Evolutionary conservation across 2,329 filamentous ascomycete genomes (phyloP), one percentile per base, ranked within the genome.

Genomic region (Sporothrix dimorphospora): DNA sequence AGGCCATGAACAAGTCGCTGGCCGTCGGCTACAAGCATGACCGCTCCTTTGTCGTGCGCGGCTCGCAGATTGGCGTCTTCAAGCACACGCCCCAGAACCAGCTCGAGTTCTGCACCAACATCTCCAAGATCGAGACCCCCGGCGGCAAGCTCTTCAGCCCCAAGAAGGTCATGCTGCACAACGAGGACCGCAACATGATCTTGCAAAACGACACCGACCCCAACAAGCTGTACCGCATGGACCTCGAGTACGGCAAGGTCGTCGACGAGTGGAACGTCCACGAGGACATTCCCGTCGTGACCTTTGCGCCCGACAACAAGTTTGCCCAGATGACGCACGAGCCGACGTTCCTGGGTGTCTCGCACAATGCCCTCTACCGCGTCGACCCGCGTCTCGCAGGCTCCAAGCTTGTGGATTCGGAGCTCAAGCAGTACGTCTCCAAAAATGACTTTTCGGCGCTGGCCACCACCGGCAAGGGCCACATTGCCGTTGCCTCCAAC

Each of bases 211-310:
- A 87, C 66, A 80, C 90, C 69, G 92, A 98, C 75, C 93, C 95
- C 1, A 95, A 97, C 83, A 94, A 93, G 69, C 87, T 99, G 1
- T 99, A 94, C 81, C 93, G 93, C 61, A 98, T 99, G 96, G 96
- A 99, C 82, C 86, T 99, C 59, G 95, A 99, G 81, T 97, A 97
- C 77, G 96, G 96, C 76, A 98, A 98, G 83, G 93, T 99, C 47
- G 94, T 98, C 1, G 96, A 99, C 78, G 96, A 99, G 81, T 99
- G 96, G 96, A 97, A 97, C 77, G 88, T 99, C 16, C 95, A 99
- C 79, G 95, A 99, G 74, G 93, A 98, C 79, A 98, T 99, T 71
- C 91, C 93, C 0, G 93, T 98, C 74, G 90, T 93, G 71, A 96
- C 91, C 11, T 98, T 98, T 81, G 93, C 93, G 0, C 96, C 96